Conservation (phyloP, 345 rosid species). For the Camelina sativa region DNA sequence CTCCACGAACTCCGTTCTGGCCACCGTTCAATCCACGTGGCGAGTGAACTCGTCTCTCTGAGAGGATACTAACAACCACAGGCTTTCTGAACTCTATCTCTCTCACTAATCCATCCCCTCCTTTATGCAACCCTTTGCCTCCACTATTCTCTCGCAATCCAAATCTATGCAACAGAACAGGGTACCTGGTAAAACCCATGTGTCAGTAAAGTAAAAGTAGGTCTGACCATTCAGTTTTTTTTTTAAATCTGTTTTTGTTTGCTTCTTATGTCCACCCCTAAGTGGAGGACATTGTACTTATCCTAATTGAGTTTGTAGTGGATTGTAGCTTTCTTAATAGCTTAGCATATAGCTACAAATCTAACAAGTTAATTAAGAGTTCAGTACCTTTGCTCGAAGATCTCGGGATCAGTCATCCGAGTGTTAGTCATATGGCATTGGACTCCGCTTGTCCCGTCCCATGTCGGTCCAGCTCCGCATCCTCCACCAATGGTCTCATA, state of each 20-base stretch:
- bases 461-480: conserved; percentile 86
- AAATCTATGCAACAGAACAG: conserved; percentile 78
- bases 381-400: conserved; percentile 75
- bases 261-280: too few species aligned
- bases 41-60: conserved; percentile 95
- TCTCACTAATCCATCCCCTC: conserved; percentile 88
- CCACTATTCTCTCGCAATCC: conserved; percentile 87
- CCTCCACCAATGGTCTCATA: conserved; percentile 98
- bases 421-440: conserved; percentile 99
- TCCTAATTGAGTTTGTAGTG: not conserved
- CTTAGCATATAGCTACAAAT: not conserved
- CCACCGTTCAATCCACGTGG: conserved; percentile 90
- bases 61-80: conserved; percentile 82
- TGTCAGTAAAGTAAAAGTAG: conserved; percentile 14
- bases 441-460: conserved; percentile 95
- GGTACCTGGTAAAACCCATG: conserved; percentile 53
- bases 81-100: conserved; percentile 88
- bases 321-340: not conserved
- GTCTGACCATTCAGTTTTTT: not conserved
- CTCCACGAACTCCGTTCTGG: conserved; percentile 83
- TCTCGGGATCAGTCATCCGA: conserved; percentile 98
- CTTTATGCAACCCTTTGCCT: conserved; percentile 73
- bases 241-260: too few species aligned
- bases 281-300: not conserved
- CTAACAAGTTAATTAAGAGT: not conserved